Evolutionary conservation across 495 filamentous ascomycete species (phyloP), one percentile per base, ranked within the genome.

Genomic region (Evernia prunastri): DNA sequence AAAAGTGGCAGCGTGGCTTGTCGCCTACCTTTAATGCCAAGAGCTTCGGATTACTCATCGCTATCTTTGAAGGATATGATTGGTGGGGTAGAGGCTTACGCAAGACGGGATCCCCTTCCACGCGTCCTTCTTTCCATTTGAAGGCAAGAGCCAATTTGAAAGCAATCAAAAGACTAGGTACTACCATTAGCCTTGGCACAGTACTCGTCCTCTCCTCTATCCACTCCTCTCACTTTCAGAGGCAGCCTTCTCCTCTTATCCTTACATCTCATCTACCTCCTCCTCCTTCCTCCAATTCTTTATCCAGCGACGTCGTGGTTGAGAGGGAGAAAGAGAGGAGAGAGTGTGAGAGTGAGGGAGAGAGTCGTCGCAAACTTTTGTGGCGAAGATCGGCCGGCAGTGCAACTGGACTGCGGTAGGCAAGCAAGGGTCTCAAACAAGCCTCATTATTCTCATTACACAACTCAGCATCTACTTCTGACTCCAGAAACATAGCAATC

Each of bases 61-160:
- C 20, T 1, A 2, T 0, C 0, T 10, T 6, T 0, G 11, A 8
- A 7, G n/a, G 51, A 54, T 54, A 2, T 54, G 17, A 54, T 54
- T 54, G 51, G 51, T 6, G 3, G 9, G 15, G 33, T 9, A 18
- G 2, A 33, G 23, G 56, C 56, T 59, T 59, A 59, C 56, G 56
- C 56, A 59, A 59, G 56, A 25, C 33, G 3, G n/a, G 56, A 39
- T 58, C 23, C 49, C 23, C 11, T n/a, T 45, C 51, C 56, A 59
- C 56, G 56, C 56, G 56, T 59, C 39, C 56, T 13, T 31, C 11
- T 6, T 13, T 18, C 17, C 27, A 18, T 5, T 1, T 13, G n/a
- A 57, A 25, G 36, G 31, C 54, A 39, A 58, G 37, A 20, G 17
- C 25, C 29, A 57, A 57, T 36, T 58, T 58, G 18, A 17, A 37